Evolutionary conservation across 106 monocot species (phyloP).

Genomic region (Allium sativum): DNA sequence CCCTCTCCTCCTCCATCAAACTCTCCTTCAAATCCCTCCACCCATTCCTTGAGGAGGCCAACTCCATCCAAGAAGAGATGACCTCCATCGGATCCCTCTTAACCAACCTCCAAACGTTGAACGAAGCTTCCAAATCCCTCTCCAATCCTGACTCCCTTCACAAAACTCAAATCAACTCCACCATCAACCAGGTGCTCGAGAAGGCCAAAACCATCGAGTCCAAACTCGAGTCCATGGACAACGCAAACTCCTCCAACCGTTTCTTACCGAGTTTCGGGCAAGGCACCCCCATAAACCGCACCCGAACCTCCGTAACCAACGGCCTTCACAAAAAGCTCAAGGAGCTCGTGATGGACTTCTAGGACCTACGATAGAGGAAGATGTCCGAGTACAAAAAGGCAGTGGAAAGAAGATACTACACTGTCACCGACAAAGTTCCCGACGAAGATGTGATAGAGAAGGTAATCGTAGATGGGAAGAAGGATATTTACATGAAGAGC

Average conservation of each 20-base stretch:
- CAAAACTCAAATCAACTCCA: conserved; percentile 36
- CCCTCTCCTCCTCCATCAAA: conserved; percentile 3
- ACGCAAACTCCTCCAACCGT: conserved; percentile 43
- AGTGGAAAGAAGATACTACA: conserved; percentile 56
- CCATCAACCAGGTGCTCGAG: conserved; percentile 38
- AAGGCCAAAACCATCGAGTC: conserved; percentile 32
- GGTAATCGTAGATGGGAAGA: conserved; percentile 44
- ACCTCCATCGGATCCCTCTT: conserved; percentile 32
- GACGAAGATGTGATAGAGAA: conserved; percentile 49
- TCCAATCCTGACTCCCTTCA: conserved; percentile 30
- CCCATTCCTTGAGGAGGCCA: conserved; percentile 42
- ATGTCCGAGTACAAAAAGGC: conserved; percentile 55
- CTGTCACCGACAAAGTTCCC: conserved; percentile 46
- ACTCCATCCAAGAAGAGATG: conserved; percentile 35
- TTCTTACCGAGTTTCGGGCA: conserved; percentile 38
- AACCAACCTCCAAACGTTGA: conserved; percentile 18
- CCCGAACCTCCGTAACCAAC: conserved; percentile 42
- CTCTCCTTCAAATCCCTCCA: conserved; percentile 19
- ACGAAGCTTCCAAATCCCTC: conserved; percentile 37
- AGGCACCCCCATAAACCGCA: conserved; percentile 50
- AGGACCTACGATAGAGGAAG: conserved; percentile 39
- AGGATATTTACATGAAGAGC: conserved; percentile 35
- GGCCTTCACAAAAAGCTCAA: conserved; percentile 56
- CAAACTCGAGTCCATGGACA: conserved; percentile 53
- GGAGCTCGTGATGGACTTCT: conserved; percentile 63